phyloP scores from a whole-genome alignment of 345 rosid genomes.

The Brassica juncea region DNA sequence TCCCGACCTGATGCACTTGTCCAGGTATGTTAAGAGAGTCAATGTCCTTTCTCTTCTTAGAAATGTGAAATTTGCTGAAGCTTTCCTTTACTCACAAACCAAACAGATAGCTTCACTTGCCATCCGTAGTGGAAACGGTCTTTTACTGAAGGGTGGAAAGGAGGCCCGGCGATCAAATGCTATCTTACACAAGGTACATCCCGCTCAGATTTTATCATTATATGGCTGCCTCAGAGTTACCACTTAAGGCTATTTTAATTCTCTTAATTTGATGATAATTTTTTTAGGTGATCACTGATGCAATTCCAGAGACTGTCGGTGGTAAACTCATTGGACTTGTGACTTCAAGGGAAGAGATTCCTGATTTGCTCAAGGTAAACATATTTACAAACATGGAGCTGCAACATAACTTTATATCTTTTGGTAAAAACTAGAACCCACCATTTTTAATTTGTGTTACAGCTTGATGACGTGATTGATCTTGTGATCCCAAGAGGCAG shows the following conservation, averaged over 20 bases:
- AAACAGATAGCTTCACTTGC: conserved; percentile 94
- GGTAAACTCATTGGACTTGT: conserved; percentile 85
- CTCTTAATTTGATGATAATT: conserved; percentile 6
- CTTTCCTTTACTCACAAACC: conserved; percentile 29
- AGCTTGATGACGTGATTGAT: conserved; percentile 98
- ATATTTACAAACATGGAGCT: conserved; percentile 24
- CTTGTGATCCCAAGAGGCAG: conserved; percentile 99
- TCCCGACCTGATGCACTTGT: conserved; percentile 97
- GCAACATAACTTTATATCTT: background rate
- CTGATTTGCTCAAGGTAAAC: conserved; percentile 86
- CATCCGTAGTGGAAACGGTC: conserved; percentile 94
- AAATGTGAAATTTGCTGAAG: conserved; percentile 12
- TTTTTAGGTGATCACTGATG: conserved; percentile 80
- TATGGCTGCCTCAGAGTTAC: conserved; percentile 19
- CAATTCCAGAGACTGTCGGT: conserved; percentile 80
- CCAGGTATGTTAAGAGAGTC: conserved; percentile 56
- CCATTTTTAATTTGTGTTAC: conserved; percentile 39
- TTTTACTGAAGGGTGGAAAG: conserved; percentile 94
- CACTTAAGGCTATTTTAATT: background rate
- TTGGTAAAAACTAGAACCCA: background rate
- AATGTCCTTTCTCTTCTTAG: background rate
- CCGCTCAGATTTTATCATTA: background rate
- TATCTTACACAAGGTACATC: conserved; percentile 80
- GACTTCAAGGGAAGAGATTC: conserved; percentile 95
- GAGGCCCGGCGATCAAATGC: conserved; percentile 95